Evolutionary conservation across 441 rosid species (phyloP).

Genomic region (Isatis lusitanica): DNA sequence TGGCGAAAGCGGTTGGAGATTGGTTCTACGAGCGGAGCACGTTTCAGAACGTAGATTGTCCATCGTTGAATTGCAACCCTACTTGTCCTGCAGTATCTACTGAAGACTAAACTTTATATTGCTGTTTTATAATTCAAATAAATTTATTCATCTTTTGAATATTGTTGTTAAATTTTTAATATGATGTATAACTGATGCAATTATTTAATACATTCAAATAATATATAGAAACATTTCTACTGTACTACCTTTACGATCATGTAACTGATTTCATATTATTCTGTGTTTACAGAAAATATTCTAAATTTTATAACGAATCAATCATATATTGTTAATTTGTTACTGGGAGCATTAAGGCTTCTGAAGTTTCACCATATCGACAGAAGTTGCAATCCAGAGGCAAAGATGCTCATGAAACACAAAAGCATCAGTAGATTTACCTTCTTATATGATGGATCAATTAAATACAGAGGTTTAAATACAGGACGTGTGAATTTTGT

Average conservation of each 20-base stretch:
- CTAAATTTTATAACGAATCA: neutral
- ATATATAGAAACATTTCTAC: neutral
- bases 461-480: constrained; percentile 17
- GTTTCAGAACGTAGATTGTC: constrained; percentile 68
- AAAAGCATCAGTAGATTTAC: constrained; percentile 14
- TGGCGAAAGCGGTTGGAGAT: constrained; percentile 92
- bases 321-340: neutral
- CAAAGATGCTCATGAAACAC: neutral
- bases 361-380: neutral
- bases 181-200: neutral
- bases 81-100: constrained; percentile 57
- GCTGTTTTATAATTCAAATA: neutral
- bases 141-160: constrained; percentile 2
- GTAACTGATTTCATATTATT: neutral
- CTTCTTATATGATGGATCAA: constrained; percentile 26
- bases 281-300: neutral
- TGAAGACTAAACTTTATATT: constrained; percentile 22
- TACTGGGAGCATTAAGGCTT: neutral
- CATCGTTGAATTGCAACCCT: constrained; percentile 78
- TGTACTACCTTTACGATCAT: neutral
- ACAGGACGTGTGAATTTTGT: neutral
- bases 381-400: neutral
- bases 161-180: constrained; percentile 3
- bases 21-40: constrained; percentile 67
- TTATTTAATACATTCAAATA: neutral